Percentiles rank a stretch among this genome's conserved stretches.
Evolutionary conservation across 2,329 filamentous ascomycete genomes (phyloP).

Genomic region (Fusarium sp.): DNA sequence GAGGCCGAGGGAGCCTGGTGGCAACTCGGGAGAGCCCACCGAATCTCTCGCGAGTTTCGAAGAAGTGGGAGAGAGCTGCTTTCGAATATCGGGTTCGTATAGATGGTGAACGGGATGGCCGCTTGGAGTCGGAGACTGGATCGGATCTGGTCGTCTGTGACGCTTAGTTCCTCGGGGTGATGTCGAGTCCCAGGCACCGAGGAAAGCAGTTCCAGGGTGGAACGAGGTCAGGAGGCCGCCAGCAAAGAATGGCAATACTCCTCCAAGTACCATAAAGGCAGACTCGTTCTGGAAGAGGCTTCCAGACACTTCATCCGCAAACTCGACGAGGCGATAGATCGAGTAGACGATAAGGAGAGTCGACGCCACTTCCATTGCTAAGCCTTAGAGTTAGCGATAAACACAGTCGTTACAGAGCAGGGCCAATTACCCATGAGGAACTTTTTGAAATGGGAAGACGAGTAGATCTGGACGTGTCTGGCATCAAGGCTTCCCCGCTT

Average conservation of each 20-base stretch:
- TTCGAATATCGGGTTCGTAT: slow-evolving; percentile 50
- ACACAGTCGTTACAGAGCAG: not conserved
- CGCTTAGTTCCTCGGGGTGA: slow-evolving; percentile 45
- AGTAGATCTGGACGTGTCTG: slow-evolving; percentile 54
- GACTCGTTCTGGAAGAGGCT: slow-evolving; percentile 53
- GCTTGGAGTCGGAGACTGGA: slow-evolving; percentile 32
- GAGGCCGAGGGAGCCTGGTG: slow-evolving; percentile 45
- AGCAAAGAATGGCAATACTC: slow-evolving; percentile 53
- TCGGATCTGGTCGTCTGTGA: slow-evolving; percentile 30
- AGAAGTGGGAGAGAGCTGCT: slow-evolving; percentile 45
- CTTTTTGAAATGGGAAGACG: slow-evolving; percentile 55
- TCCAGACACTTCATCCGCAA: slow-evolving; percentile 50
- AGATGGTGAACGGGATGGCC: slow-evolving; percentile 46
- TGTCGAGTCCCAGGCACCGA: slow-evolving; percentile 54
- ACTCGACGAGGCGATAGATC: slow-evolving; percentile 55
- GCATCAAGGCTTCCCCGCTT: slow-evolving; percentile 53
- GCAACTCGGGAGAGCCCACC: slow-evolving; percentile 34
- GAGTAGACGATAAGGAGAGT: slow-evolving; percentile 55
- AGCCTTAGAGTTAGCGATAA: slow-evolving; percentile 11
- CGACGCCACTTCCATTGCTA: slow-evolving; percentile 53
- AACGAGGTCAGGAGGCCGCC: slow-evolving; percentile 50
- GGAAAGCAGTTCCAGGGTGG: slow-evolving; percentile 55
- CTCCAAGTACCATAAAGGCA: slow-evolving; percentile 54
- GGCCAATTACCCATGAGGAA: slow-evolving; percentile 58
- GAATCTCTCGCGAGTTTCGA: slow-evolving; percentile 32